Percentiles rank a stretch among this genome's conserved stretches.
Conservation (phyloP, 768 basidiomycete genomes). For the Rhizopogon vinicolor region DNA sequence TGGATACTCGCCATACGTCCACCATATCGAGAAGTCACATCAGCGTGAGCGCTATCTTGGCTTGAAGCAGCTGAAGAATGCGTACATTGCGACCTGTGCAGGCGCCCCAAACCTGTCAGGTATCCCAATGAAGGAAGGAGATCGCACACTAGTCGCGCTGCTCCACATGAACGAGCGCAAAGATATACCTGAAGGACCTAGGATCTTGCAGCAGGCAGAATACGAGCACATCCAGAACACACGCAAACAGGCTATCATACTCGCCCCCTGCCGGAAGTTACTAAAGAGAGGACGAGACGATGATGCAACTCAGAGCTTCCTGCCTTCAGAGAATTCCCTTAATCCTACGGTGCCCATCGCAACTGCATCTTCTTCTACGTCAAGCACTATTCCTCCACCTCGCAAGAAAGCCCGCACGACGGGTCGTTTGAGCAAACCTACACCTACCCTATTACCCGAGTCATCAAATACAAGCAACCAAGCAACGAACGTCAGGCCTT, state of each 20-base stretch:
- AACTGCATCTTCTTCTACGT: background rate
- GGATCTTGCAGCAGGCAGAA: constrained; percentile 18
- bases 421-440: constrained; percentile 5
- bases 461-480: background rate
- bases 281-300: constrained; percentile 24
- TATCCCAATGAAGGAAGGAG: constrained; percentile 3
- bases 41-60: constrained; percentile 23
- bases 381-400: background rate
- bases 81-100: constrained; percentile 20
- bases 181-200: constrained; percentile 12
- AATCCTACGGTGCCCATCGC: constrained; percentile 1
- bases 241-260: constrained; percentile 23
- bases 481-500: background rate
- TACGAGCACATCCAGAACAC: constrained; percentile 19
- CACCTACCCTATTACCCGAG: background rate
- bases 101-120: constrained; percentile 5
- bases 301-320: background rate
- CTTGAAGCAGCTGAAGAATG: constrained; percentile 24
- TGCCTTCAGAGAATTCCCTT: constrained; percentile 1
- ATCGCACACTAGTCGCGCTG: background rate
- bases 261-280: constrained; percentile 20
- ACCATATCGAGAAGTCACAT: constrained; percentile 20
- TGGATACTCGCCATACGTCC: constrained; percentile 9
- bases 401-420: constrained; percentile 19
- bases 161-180: constrained; percentile 2